A percentile compares a stretch with the other conserved stretches of the same genome.
Conservation (phyloP, 257 asterid genomes). For the Oldenlandia corymbosa region DNA sequence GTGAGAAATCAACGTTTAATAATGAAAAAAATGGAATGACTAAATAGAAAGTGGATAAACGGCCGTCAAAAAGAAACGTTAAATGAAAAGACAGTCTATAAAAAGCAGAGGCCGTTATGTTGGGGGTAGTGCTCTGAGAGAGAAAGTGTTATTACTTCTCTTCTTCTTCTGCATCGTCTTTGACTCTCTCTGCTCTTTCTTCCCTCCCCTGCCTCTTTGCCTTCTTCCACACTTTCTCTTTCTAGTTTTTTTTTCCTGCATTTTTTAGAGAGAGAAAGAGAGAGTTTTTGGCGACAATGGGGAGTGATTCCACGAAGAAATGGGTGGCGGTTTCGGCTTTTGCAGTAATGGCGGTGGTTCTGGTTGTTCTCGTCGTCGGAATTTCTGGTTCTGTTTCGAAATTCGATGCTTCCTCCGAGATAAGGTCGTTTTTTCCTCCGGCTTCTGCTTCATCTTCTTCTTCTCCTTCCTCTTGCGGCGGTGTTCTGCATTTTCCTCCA, state of each 20-base stretch:
- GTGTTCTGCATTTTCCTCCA: neutral
- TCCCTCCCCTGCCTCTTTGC: conserved; percentile 17
- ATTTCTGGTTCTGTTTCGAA: conserved; percentile 29
- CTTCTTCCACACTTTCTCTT: conserved; percentile 7
- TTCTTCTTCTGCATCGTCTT: conserved; percentile 16
- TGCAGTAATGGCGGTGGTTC: conserved; percentile 32
- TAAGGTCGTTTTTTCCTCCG: conserved; percentile 45
- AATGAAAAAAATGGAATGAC: no score
- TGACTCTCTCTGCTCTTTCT: neutral
- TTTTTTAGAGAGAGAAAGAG: conserved; percentile 10
- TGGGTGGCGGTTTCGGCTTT: conserved; percentile 23
- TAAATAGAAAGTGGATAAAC: conserved; percentile 16
- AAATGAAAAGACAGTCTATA: conserved; percentile 41
- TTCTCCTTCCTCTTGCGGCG: neutral
- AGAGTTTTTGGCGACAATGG: conserved; percentile 2
- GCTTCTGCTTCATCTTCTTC: neutral
- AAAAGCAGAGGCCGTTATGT: conserved; percentile 64
- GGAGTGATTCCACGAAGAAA: conserved; percentile 30
- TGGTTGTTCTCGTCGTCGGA: conserved; percentile 34
- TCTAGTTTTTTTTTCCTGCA: conserved; percentile 11
- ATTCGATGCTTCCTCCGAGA: conserved; percentile 18
- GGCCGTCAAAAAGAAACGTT: conserved; percentile 50
- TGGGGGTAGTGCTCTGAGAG: conserved; percentile 36
- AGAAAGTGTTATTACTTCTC: conserved; percentile 19
- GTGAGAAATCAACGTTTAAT: neutral